Evolutionary conservation across 306 rosid species (phyloP).

Genomic region (Ochetophila trinervis): DNA sequence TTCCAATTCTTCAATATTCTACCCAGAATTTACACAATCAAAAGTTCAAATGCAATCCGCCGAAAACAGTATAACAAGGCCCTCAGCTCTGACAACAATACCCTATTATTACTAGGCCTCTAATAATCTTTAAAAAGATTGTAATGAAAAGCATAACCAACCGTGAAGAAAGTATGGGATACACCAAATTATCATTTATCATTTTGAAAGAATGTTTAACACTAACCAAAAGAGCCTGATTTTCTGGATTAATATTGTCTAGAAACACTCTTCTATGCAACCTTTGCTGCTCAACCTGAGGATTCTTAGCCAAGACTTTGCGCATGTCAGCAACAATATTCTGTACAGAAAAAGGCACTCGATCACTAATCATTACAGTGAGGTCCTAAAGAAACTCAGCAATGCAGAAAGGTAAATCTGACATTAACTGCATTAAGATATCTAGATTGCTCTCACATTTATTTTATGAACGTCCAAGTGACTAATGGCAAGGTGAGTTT

Average conservation of each 20-base stretch:
- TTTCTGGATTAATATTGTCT: slow-evolving; percentile 76
- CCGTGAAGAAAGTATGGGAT: not conserved
- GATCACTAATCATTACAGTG: not conserved
- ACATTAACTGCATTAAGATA: slow-evolving; percentile 9
- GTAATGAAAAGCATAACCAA: no score
- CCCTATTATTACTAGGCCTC: not conserved
- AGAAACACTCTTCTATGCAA: slow-evolving; percentile 94
- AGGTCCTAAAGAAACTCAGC: slow-evolving; percentile 9
- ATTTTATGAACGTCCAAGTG: slow-evolving; percentile 91
- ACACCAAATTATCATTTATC: not conserved
- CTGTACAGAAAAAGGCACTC: slow-evolving; percentile 42
- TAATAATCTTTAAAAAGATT: no score
- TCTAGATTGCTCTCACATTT: slow-evolving; percentile 44
- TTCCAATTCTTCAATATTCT: not conserved
- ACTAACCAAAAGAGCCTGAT: slow-evolving; percentile 91
- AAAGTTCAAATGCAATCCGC: slow-evolving; percentile 8
- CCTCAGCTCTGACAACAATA: not conserved
- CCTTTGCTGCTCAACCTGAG: slow-evolving; percentile 92
- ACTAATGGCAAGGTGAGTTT: slow-evolving; percentile 87
- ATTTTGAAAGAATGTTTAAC: slow-evolving; percentile 21
- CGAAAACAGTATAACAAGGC: not conserved
- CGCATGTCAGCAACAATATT: slow-evolving; percentile 95
- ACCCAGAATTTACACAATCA: not conserved
- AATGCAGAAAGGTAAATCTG: slow-evolving; percentile 15
- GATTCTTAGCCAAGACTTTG: slow-evolving; percentile 92